A percentile compares a stretch with the other conserved stretches of the same genome.
phyloP scores from a whole-genome alignment of 2,329 filamentous ascomycete genomes.

The Arachnomyces sp. region DNA sequence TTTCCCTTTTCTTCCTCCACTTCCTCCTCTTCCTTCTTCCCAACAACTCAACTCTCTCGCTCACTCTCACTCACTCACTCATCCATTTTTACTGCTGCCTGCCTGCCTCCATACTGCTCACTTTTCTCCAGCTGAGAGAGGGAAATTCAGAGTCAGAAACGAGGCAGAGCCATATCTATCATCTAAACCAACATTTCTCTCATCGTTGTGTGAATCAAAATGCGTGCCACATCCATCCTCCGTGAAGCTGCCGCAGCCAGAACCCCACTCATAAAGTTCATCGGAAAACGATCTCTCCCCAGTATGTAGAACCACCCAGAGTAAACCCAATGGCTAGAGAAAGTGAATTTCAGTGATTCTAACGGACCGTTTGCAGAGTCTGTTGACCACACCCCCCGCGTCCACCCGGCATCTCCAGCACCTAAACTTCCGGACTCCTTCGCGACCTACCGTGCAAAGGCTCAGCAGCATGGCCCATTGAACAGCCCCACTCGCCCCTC shows the following conservation, averaged over 20 bases:
- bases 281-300: conserved; percentile 39
- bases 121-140: conserved; percentile 1
- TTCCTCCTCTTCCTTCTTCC: conserved; percentile 9
- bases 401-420: conserved; percentile 51
- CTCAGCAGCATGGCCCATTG: conserved; percentile 58
- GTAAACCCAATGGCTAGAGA: not conserved
- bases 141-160: too few species aligned
- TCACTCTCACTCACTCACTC: not conserved
- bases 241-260: conserved; percentile 30
- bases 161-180: conserved; percentile 1
- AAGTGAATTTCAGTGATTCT: not conserved
- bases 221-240: conserved; percentile 36
- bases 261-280: conserved; percentile 42
- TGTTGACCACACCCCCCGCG: conserved; percentile 48
- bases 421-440: conserved; percentile 52
- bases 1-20: conserved; percentile 7
- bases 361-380: conserved; percentile 23
- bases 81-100: not conserved
- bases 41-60: conserved; percentile 8
- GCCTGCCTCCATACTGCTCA: conserved; percentile 9
- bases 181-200: not conserved
- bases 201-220: conserved; percentile 18
- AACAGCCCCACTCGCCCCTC: conserved; percentile 23
- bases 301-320: conserved; percentile 25
- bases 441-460: conserved; percentile 53